A percentile compares a stretch with the other conserved stretches of the same genome.
phyloP scores from a whole-genome alignment of 1,284 basidiomycete genomes.

The Stereum hirsutum region DNA sequence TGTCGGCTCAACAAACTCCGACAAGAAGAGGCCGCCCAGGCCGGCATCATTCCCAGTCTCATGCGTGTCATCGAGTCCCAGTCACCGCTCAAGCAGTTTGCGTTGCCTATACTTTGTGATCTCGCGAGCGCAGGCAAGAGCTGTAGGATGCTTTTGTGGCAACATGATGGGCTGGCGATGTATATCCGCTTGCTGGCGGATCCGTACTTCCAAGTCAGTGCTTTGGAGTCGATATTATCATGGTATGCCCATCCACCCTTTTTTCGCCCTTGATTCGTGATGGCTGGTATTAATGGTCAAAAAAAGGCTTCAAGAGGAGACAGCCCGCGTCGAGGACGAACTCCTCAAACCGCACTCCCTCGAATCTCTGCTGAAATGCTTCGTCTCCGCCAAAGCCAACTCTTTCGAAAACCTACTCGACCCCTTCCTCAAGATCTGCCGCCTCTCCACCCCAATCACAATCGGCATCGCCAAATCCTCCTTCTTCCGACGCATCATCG shows the following conservation, averaged over 20 bases:
- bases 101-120: slow-evolving; percentile 93
- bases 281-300: neutral
- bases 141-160: slow-evolving; percentile 82
- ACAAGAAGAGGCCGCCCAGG: slow-evolving; percentile 95
- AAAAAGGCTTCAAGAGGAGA: slow-evolving; percentile 87
- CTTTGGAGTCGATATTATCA: slow-evolving; percentile 83
- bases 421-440: slow-evolving; percentile 84
- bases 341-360: slow-evolving; percentile 64
- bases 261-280: too few species aligned
- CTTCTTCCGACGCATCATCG: slow-evolving; percentile 84
- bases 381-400: slow-evolving; percentile 81
- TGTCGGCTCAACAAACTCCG: slow-evolving; percentile 89
- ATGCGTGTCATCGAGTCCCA: slow-evolving; percentile 81
- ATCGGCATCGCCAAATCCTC: slow-evolving; percentile 72
- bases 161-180: slow-evolving; percentile 74
- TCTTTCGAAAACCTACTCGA: slow-evolving; percentile 95
- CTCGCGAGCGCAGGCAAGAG: slow-evolving; percentile 90
- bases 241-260: slow-evolving; percentile 72
- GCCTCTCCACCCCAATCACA: slow-evolving; percentile 69
- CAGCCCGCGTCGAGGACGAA: slow-evolving; percentile 85
- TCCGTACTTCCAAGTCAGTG: slow-evolving; percentile 93
- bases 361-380: slow-evolving; percentile 74
- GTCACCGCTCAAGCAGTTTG: slow-evolving; percentile 93
- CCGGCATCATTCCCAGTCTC: slow-evolving; percentile 87
- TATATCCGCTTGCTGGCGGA: slow-evolving; percentile 85